Conservation (phyloP, 2,329 filamentous ascomycete genomes). For the Thermothelomyces thermophilus region DNA sequence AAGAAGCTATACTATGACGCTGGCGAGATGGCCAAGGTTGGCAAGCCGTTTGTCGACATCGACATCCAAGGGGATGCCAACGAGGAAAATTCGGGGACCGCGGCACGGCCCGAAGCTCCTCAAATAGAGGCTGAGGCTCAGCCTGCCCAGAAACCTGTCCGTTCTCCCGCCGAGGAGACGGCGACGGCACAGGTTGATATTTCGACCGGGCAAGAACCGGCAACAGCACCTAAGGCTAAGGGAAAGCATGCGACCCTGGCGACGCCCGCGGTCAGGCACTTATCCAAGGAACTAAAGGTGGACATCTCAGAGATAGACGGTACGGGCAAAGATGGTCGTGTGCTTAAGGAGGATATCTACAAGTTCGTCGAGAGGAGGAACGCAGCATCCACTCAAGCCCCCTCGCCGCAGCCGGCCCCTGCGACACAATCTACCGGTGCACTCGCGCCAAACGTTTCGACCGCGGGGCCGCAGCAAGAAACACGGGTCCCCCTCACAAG, state of each 20-base stretch:
- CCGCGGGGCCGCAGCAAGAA: conserved; percentile 55
- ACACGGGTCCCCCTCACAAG: conserved; percentile 63
- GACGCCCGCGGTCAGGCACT: conserved; percentile 84
- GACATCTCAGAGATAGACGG: conserved; percentile 73
- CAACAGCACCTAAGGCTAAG: conserved; percentile 27
- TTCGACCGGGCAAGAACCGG: conserved; percentile 8
- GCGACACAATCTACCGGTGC: neutral
- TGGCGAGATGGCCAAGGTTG: conserved; percentile 93
- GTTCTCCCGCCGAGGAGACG: conserved; percentile 3
- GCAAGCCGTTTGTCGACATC: conserved; percentile 90
- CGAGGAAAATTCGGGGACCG: conserved; percentile 47
- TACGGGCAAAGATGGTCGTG: conserved; percentile 83
- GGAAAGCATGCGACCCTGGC: conserved; percentile 70
- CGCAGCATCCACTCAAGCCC: conserved; percentile 21
- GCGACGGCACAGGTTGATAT: conserved; percentile 7
- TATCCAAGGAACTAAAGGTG: conserved; percentile 72
- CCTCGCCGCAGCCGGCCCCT: conserved; percentile 7
- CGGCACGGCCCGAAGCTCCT: conserved; percentile 29
- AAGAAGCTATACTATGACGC: conserved; percentile 95
- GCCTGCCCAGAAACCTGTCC: conserved; percentile 7
- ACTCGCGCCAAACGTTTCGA: conserved; percentile 19
- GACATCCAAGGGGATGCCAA: conserved; percentile 77
- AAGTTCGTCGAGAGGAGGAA: conserved; percentile 56
- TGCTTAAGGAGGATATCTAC: conserved; percentile 87
- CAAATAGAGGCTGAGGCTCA: neutral